These are phyloP conservation scores for Coelastrella sp. DNA, from an alignment of 139 green algal genomes.

Conservation along the genomic window DNA sequence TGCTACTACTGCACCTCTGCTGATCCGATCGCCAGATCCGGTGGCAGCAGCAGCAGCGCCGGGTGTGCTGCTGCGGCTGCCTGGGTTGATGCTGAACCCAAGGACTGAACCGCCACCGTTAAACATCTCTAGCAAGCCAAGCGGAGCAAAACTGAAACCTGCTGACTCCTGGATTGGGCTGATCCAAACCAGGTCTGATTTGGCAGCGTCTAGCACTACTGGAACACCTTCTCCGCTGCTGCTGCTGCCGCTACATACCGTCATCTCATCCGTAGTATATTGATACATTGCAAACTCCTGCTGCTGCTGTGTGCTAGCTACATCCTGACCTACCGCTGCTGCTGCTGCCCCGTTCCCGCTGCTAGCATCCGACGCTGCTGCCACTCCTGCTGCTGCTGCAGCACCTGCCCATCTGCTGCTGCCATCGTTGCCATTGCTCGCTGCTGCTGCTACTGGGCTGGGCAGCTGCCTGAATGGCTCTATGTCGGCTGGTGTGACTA, in stretches of 20 bases:
- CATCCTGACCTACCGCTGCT: slow-evolving; percentile 8
- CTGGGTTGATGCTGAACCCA: slow-evolving; percentile 24
- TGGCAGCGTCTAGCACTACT: not conserved
- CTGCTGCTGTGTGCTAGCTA: slow-evolving; percentile 27
- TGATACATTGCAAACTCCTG: slow-evolving; percentile 43
- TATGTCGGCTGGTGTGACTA: slow-evolving; percentile 70
- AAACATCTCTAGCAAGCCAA: slow-evolving; percentile 84
- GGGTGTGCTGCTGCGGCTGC: not conserved
- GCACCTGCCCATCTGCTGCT: slow-evolving; percentile 17
- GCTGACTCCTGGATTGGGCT: slow-evolving; percentile 31
- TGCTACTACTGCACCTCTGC: not conserved
- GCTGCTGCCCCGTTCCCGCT: not conserved
- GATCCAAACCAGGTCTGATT: slow-evolving; percentile 59
- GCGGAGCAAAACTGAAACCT: slow-evolving; percentile 63
- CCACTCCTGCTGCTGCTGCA: not conserved
- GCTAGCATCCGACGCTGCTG: not conserved
- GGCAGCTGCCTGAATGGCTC: slow-evolving; percentile 49
- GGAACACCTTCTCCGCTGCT: not conserved
- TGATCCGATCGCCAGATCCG: not conserved
- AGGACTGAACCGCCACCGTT: slow-evolving; percentile 82
- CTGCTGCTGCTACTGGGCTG: slow-evolving; percentile 31
- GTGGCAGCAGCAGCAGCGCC: not conserved
- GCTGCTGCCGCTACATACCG: not conserved
- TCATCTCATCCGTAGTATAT: slow-evolving; percentile 46
- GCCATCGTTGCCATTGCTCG: not conserved